These are phyloP conservation scores for Penicillium parvum DNA, from an alignment of 495 filamentous ascomycete genomes.

Conservation along the genomic window DNA sequence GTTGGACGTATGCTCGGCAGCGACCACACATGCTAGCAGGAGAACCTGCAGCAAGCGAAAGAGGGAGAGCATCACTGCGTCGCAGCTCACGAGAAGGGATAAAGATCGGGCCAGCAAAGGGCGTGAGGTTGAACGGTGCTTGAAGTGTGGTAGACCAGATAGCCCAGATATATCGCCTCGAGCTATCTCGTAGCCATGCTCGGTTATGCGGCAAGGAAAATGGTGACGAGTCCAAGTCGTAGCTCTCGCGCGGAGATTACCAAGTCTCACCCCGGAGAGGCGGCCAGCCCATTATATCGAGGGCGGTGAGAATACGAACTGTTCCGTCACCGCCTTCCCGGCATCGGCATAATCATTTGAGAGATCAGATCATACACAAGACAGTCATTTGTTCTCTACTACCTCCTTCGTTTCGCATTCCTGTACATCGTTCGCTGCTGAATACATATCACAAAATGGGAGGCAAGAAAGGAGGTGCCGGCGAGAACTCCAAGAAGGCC, in stretches of 20 bases:
- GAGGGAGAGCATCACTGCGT: slow-evolving; percentile 26
- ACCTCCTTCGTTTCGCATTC: not conserved
- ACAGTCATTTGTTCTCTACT: slow-evolving; percentile 15
- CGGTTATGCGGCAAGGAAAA: not conserved
- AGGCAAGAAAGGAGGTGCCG: slow-evolving; percentile 57
- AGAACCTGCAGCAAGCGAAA: slow-evolving; percentile 32
- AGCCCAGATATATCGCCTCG: not conserved
- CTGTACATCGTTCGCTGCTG: not conserved
- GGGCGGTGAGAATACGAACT: too few species aligned
- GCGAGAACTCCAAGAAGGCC: slow-evolving; percentile 83
- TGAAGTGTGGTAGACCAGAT: too few species aligned
- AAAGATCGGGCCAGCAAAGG: too few species aligned
- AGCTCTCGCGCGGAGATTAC: too few species aligned
- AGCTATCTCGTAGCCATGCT: slow-evolving; percentile 13
- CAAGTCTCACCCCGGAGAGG: too few species aligned
- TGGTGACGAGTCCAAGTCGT: too few species aligned
- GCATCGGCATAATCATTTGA: slow-evolving; percentile 25
- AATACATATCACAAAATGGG: slow-evolving; percentile 26
- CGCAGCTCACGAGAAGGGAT: too few species aligned
- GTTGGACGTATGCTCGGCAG: slow-evolving; percentile 88
- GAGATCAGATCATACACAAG: slow-evolving; percentile 25
- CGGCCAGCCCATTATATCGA: too few species aligned
- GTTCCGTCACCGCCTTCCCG: slow-evolving; percentile 27
- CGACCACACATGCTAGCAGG: slow-evolving; percentile 38
- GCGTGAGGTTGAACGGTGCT: too few species aligned